Base-by-base conservation (phyloP, 139 green algal species). In the Monoraphidium neglectum region DNA sequence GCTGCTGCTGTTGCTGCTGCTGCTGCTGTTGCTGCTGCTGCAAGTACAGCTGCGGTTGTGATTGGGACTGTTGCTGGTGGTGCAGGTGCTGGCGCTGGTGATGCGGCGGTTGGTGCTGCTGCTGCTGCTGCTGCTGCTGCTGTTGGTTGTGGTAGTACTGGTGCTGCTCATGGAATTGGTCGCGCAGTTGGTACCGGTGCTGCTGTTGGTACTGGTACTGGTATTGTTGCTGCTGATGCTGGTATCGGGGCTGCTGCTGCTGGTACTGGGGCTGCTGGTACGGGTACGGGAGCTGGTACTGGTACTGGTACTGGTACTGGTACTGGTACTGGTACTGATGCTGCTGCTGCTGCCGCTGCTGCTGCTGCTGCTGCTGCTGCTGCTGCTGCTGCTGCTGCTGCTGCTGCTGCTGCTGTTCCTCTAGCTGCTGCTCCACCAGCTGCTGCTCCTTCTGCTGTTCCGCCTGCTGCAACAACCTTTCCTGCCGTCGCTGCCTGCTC, bases 291-390 rank as follows among this genome's bases (percentile, higher is more conserved):
- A 60, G 18, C 51, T 60, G 51, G 18, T 28, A 21, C 51, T 60
- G 18, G 21, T 60, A 60, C 51, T 28, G 51, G 51, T 21, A 60
- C 51, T 60, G 51, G 18, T 60, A 28, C 18, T 21, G 18, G 21
- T 28, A 18, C 18, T 28, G 21, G 18, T 60, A 28, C 18, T 60
- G 18, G 18, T 60, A 18, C 59, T 67, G 59, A 21, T 35, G 26
- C 16, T 30, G 59, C 16, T 67, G 28, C 59, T 67, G 59, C 59
- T 67, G 28, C 59, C 59, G 28, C 59, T 67, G n/a, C n/a, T n/a
- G n/a, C n/a, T n/a, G n/a, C n/a, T n/a, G n/a, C n/a, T n/a, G n/a
- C n/a, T n/a, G 59, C 28, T 38, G 59, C 26, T 67, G 59, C n/a
- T 21, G 26, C 59, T 67, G 70, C 70, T 57, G 54, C 36, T 68